Percentiles rank a stretch among this genome's conserved stretches.
These are phyloP conservation scores for Solanum aculeatissimum DNA, from an alignment of 305 asterid species.

Conservation along the genomic window DNA sequence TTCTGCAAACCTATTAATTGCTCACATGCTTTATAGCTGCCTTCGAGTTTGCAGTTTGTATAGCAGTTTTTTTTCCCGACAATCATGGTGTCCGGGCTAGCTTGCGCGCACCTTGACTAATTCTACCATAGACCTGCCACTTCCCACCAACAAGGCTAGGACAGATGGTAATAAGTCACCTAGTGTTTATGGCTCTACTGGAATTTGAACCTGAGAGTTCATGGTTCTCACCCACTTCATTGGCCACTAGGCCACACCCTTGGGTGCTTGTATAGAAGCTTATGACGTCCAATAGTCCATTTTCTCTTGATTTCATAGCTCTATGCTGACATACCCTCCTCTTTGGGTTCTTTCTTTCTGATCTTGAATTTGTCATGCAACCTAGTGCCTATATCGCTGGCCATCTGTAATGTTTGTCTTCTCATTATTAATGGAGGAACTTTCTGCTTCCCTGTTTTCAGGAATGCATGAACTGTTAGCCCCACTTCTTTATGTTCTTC, in stretches of 20 bases:
- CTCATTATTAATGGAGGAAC: not conserved
- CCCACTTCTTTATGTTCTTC: constrained; percentile 81
- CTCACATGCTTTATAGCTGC: not conserved
- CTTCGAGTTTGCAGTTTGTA: not conserved
- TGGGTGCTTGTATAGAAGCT: not conserved
- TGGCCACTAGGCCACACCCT: not conserved
- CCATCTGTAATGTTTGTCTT: not conserved
- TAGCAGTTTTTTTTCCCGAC: not conserved
- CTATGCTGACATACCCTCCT: not conserved
- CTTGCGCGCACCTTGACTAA: not conserved
- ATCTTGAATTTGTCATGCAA: not conserved
- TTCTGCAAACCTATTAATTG: not conserved
- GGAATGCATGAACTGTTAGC: constrained; percentile 99
- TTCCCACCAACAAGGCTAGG: not conserved
- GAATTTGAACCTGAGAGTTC: not conserved
- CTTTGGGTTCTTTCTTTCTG: not conserved
- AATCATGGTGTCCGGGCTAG: not conserved
- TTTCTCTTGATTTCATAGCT: not conserved
- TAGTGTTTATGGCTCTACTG: not conserved
- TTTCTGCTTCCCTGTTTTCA: constrained; percentile 20
- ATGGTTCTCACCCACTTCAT: not conserved
- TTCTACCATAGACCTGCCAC: not conserved
- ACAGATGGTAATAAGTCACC: not conserved
- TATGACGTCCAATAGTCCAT: not conserved
- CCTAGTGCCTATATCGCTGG: not conserved